phyloP scores from a whole-genome alignment of 1,284 basidiomycete species.

The Ganoderma sinense region DNA sequence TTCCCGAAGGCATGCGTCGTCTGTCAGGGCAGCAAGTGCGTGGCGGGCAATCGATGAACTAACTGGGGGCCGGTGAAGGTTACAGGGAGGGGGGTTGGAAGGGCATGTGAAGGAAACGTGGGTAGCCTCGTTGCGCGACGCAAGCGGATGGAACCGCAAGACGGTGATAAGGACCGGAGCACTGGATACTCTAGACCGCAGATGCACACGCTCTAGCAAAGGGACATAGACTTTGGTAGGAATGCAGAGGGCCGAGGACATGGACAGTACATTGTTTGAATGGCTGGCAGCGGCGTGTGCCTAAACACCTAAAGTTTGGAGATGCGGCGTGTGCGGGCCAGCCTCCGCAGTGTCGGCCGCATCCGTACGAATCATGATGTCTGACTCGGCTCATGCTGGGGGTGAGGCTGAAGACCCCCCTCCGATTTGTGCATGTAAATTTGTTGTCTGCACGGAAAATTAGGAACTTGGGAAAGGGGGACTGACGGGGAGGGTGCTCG shows the following conservation, averaged over 20 bases:
- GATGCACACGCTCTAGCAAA: not conserved
- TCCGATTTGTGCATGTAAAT: not conserved
- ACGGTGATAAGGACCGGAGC: slow-evolving; percentile 23
- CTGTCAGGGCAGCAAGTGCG: not conserved
- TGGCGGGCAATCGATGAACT: slow-evolving; percentile 23
- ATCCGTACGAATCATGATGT: too few relatives aligned
- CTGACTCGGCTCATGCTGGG: not conserved
- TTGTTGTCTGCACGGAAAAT: not conserved
- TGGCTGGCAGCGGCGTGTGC: slow-evolving; percentile 3
- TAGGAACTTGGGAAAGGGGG: not conserved
- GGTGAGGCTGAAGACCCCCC: not conserved
- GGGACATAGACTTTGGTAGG: not conserved
- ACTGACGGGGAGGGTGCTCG: not conserved
- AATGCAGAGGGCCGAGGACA: not conserved
- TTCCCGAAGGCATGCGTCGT: slow-evolving; percentile 7
- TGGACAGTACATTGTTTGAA: not conserved
- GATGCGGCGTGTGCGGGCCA: too few relatives aligned
- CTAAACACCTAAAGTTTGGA: not conserved
- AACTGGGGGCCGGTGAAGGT: not conserved
- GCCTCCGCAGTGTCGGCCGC: not conserved
- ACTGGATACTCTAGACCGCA: not conserved
- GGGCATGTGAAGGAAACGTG: slow-evolving; percentile 29
- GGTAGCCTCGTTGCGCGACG: slow-evolving; percentile 28
- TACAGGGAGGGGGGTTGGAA: not conserved
- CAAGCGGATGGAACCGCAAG: slow-evolving; percentile 17